Evolutionary conservation across 257 asterid genomes (phyloP), one percentile per base, ranked within the genome.

Genomic region (Prunella vulgaris): DNA sequence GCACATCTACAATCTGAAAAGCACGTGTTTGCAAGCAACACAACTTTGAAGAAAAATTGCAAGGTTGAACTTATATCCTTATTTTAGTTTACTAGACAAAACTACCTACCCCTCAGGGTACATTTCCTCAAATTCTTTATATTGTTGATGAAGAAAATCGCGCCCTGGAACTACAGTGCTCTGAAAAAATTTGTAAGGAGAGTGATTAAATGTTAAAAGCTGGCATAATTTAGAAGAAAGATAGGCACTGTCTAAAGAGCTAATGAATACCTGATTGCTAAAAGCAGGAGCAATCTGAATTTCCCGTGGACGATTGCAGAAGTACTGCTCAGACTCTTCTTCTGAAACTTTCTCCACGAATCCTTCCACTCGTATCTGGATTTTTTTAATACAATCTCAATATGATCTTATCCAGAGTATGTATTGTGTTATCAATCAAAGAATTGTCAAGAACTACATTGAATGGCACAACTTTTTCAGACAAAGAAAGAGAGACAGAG

Each of bases 301-400:
- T 48, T 84, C 95, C 65, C 82, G 81, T 22, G 90, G 80, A 61
- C 83, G 88, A 65, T 78, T 80, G 74, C 78, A 73, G 76, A 85
- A 88, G 77, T 72, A 84, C 65, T 77, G 78, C 51, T 84, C 87
- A 40, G 95, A 80, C 67, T 85, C 95, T 77, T 84, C 90, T 17
- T 80, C 64, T 40, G 86, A 74, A 44, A 84, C 80, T 77, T 81
- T 84, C 70, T 80, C 76, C 75, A 84, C 95, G 8, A 74, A 42
- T 32, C 95, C 95, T 75, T 88, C 95, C 64, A 84, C 84, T 69
- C 90, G 81, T 69, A 88, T 85, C 91, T 83, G 74, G 46, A 71
- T 35, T 61, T 44, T n/a, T 32, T 7, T 10, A 7, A 30, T 7
- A 25, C 38, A n/a, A 60, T 35, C 58, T 48, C 27, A 21, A n/a